A percentile compares a stretch with the other conserved stretches of the same genome.
phyloP scores from a whole-genome alignment of 2,329 filamentous ascomycete genomes.

The Nannizzia gypsea region DNA sequence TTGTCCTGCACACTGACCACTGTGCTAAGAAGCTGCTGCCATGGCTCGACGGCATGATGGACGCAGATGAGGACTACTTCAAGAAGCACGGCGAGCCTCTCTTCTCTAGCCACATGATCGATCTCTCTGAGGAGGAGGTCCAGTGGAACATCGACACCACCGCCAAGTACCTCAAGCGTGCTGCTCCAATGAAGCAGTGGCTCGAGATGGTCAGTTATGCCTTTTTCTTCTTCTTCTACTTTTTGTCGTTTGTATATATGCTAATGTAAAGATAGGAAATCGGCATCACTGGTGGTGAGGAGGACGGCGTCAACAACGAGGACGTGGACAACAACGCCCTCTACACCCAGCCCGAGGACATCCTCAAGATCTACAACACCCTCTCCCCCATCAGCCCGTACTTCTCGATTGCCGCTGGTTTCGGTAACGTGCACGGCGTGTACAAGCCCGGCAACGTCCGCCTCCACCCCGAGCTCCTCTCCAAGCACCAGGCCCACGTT shows the following conservation, averaged over 20 bases:
- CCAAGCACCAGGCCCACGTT: conserved; percentile 91
- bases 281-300: conserved; percentile 91
- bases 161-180: conserved; percentile 83
- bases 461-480: conserved; percentile 87
- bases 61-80: conserved; percentile 90
- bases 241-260: background rate
- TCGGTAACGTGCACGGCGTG: conserved; percentile 98
- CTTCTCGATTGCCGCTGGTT: conserved; percentile 96
- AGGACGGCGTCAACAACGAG: conserved; percentile 98
- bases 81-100: conserved; percentile 85
- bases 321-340: conserved; percentile 91
- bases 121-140: conserved; percentile 83
- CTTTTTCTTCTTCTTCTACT: conserved; percentile 6
- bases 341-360: conserved; percentile 96
- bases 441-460: conserved; percentile 98
- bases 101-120: conserved; percentile 97
- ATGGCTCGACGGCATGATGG: conserved; percentile 92
- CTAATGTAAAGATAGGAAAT: conserved; percentile 47
- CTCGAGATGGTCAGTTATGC: conserved; percentile 70
- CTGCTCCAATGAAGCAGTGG: conserved; percentile 96
- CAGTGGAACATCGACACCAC: conserved; percentile 88
- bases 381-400: conserved; percentile 79
- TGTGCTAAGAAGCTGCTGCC: conserved; percentile 99
- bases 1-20: conserved; percentile 94
- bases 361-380: conserved; percentile 79